Percentiles rank a stretch among this genome's conserved stretches.
Evolutionary conservation across 2,329 filamentous ascomycete species (phyloP).

Genomic region (Pseudogymnoascus sp.): DNA sequence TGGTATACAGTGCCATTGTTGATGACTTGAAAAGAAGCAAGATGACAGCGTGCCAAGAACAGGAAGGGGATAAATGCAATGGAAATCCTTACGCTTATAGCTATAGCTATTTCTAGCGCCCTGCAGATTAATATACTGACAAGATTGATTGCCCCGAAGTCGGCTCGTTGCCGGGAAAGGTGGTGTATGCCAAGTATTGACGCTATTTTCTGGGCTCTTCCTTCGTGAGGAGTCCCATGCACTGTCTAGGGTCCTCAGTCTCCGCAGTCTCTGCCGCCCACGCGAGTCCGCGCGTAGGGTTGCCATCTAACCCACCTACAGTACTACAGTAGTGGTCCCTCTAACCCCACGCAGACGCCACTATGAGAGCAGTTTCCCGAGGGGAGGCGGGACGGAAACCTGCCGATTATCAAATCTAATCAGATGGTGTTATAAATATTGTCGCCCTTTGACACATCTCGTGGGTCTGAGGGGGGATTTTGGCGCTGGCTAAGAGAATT

Average conservation of each 20-base stretch:
- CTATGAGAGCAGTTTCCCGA: not conserved
- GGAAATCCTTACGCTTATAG: constrained; percentile 7
- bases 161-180: not conserved
- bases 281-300: not conserved
- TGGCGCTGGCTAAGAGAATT: not conserved
- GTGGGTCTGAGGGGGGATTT: not conserved
- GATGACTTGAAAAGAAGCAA: not conserved
- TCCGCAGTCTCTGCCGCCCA: not conserved
- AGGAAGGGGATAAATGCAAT: not conserved
- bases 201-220: not conserved
- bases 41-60: not conserved
- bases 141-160: not conserved
- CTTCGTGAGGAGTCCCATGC: not conserved
- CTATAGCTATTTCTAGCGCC: not conserved
- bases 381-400: not conserved
- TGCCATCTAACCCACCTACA: not conserved
- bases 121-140: not conserved
- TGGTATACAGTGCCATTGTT: constrained; percentile 15
- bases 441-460: not conserved
- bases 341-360: not conserved
- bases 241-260: not conserved
- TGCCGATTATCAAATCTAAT: constrained; percentile 5
- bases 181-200: constrained; percentile 3
- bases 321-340: not conserved
- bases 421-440: constrained; percentile 3